Conservation (phyloP, 2,329 filamentous ascomycete species). For the Lecanicillium sp. region DNA sequence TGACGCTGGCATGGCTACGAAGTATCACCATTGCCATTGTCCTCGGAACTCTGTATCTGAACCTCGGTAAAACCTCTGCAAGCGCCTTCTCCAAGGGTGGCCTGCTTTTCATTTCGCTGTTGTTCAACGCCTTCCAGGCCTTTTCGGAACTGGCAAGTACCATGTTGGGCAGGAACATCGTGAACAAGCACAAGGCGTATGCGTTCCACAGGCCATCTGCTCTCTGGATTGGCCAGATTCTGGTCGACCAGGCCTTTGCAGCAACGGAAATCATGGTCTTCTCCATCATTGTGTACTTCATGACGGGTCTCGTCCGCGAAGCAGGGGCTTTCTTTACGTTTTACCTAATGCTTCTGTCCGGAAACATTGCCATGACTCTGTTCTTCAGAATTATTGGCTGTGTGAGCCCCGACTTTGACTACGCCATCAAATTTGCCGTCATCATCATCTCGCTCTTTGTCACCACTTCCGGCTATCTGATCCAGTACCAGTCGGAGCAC, state of each 20-base stretch:
- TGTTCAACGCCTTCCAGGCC: constrained; percentile 85
- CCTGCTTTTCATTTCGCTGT: constrained; percentile 68
- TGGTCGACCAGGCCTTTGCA: constrained; percentile 68
- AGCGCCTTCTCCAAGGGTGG: constrained; percentile 77
- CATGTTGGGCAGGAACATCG: constrained; percentile 68
- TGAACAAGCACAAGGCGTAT: constrained; percentile 79
- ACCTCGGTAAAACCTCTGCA: constrained; percentile 56
- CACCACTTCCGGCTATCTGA: constrained; percentile 74
- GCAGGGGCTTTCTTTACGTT: constrained; percentile 39
- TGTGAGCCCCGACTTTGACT: constrained; percentile 73
- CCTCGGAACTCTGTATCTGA: constrained; percentile 70
- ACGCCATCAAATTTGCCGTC: constrained; percentile 75
- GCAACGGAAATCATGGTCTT: constrained; percentile 65
- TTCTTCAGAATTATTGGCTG: constrained; percentile 72
- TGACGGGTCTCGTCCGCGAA: constrained; percentile 35
- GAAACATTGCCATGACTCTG: constrained; percentile 23
- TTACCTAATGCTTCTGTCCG: constrained; percentile 16
- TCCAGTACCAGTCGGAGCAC: constrained; percentile 68
- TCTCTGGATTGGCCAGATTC: constrained; percentile 75
- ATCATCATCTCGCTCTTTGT: constrained; percentile 77
- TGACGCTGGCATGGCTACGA: constrained; percentile 62
- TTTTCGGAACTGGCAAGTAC: constrained; percentile 69
- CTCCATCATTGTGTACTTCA: constrained; percentile 55
- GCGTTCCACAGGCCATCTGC: constrained; percentile 78
- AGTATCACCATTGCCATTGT: constrained; percentile 69